Percentiles rank a stretch among this genome's conserved stretches.
Conservation (phyloP, 176 grass and related monocot genomes). For the Carex cristatella region DNA sequence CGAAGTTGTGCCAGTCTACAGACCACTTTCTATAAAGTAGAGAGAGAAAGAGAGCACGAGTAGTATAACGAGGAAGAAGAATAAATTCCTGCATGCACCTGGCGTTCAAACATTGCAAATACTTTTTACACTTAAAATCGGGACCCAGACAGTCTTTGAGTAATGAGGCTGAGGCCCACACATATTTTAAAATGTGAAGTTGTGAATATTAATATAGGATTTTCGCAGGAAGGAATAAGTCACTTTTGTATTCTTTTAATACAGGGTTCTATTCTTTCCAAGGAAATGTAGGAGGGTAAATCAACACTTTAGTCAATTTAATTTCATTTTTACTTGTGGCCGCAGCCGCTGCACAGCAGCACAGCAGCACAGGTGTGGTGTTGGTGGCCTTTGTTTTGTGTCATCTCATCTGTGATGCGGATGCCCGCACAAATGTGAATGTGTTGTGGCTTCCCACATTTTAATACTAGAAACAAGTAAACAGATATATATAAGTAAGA, state of each 20-base stretch:
- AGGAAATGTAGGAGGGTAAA: slow-evolving; percentile 1
- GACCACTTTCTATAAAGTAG: slow-evolving; percentile 26
- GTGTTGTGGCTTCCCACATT: neutral
- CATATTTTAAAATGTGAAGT: neutral
- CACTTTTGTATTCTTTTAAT: slow-evolving; percentile 24
- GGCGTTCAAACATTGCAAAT: neutral
- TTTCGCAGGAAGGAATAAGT: neutral
- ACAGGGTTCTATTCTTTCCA: slow-evolving; percentile 30
- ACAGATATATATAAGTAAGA: neutral
- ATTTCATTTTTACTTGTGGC: neutral
- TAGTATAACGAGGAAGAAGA: slow-evolving; percentile 11
- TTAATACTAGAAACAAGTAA: neutral
- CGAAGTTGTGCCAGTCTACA: slow-evolving; percentile 13
- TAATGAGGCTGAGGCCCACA: neutral
- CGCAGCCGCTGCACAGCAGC: neutral
- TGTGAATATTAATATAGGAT: neutral
- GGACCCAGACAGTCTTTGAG: neutral
- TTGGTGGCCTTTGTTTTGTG: neutral
- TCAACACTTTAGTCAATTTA: neutral
- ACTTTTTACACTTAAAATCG: neutral
- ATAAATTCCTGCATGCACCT: neutral
- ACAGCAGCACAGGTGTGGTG: neutral
- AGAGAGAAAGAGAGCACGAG: slow-evolving; percentile 21
- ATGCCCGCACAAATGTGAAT: too few relatives aligned
- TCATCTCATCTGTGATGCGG: neutral